These are phyloP conservation scores for Coniella lustricola DNA, from an alignment of 2,329 filamentous ascomycete genomes.

Conservation along the genomic window DNA sequence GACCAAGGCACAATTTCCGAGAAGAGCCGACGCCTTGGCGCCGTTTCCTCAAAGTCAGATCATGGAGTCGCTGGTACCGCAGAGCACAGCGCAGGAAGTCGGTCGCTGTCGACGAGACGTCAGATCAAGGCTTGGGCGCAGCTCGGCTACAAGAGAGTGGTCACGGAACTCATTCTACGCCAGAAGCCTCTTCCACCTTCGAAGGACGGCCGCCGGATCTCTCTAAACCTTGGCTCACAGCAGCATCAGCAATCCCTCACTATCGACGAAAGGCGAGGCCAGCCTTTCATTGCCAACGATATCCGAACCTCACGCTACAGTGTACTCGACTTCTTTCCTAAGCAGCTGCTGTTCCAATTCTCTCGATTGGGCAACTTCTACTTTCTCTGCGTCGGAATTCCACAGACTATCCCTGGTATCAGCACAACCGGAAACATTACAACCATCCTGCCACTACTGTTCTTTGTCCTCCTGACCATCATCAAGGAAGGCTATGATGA, in stretches of 20 bases:
- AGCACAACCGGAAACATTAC: constrained; percentile 71
- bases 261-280: constrained; percentile 43
- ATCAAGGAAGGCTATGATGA: constrained; percentile 85
- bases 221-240: constrained; percentile 13
- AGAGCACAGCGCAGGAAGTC: not conserved
- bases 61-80: not conserved
- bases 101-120: not conserved
- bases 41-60: not conserved
- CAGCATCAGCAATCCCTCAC: constrained; percentile 25
- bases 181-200: constrained; percentile 20
- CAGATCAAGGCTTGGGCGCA: not conserved
- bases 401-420: constrained; percentile 73
- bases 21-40: constrained; percentile 1
- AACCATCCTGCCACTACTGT: constrained; percentile 64
- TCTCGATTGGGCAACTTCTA: constrained; percentile 82
- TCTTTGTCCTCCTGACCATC: constrained; percentile 75
- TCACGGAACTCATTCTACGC: constrained; percentile 17
- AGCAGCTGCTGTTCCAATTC: constrained; percentile 79
- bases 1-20: constrained; percentile 7
- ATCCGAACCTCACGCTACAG: constrained; percentile 82
- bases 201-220: constrained; percentile 22
- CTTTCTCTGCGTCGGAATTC: constrained; percentile 75
- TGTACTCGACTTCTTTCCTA: constrained; percentile 75
- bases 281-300: constrained; percentile 47
- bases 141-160: constrained; percentile 5